Base-by-base conservation (phyloP, 2,329 filamentous ascomycete genomes). In the Claviceps digitariae region DNA sequence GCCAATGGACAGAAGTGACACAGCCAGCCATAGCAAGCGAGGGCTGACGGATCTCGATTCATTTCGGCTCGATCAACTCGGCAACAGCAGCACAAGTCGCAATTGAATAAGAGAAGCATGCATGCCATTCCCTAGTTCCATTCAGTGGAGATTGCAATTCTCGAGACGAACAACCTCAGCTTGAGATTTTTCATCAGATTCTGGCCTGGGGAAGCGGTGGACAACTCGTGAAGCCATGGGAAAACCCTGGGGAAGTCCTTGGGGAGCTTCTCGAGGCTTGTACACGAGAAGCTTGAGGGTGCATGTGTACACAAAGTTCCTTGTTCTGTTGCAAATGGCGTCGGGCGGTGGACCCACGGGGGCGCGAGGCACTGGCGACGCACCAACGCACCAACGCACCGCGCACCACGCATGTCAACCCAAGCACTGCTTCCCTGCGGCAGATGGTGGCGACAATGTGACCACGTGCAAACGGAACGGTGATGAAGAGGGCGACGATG, bases 341-440 rank as follows among this genome's bases (percentile, higher is more conserved):
- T 54, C 36, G 36, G 48, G 23, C 49, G 50, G 58, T 17, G 31
- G 51, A 55, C 56, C 58, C 59, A 57, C 55, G 53, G 54, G 47
- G 52, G 54, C 15, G 55, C 52, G 55, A 47, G 51, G 53, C 52
- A 52, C 50, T 52, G 52, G 41, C 46, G 50, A 54, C 20, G 40
- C 48, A 50, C 41, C 44, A 51, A 48, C 46, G 40, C 40, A 43
- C 40, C 40, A 43, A 43, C 40, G 27, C 27, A n/a, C n/a, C n/a
- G n/a, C n/a, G n/a, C 34, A 38, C 36, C 36, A 43, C n/a, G 20
- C 52, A 51, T 43, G 31, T 50, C 50, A 48, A 38, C 48, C 21
- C 41, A n/a, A 38, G 49, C 12, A 31, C 23, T 29, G 45, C 48
- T 45, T 48, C 27, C 48, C 17, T 53, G 54, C 48, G 36, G 48